phyloP scores from a whole-genome alignment of 306 rosid species.

The Boehmeria nivea region DNA sequence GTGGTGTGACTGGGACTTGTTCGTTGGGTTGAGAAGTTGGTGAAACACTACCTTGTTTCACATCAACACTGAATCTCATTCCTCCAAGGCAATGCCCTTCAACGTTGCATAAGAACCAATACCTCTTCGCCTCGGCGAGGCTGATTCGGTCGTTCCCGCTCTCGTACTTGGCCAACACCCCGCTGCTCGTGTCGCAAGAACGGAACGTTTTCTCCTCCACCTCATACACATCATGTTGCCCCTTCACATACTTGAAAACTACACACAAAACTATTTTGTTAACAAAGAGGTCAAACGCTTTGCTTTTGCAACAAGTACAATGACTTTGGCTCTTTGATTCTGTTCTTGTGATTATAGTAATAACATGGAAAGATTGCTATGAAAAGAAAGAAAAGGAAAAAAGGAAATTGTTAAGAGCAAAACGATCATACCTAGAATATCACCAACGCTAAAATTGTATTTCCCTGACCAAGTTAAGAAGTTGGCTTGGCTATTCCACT shows the following conservation, averaged over 20 bases:
- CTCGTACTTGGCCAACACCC: conserved; percentile 27
- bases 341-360: not conserved
- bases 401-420: not conserved
- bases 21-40: conserved; percentile 10
- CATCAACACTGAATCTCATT: conserved; percentile 30
- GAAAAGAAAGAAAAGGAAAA: too few relatives aligned
- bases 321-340: not conserved
- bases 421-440: conserved; percentile 29
- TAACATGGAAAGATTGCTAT: not conserved
- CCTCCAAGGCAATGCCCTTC: conserved; percentile 37
- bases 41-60: conserved; percentile 3
- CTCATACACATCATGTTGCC: conserved; percentile 26
- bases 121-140: conserved; percentile 26
- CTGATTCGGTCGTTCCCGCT: conserved; percentile 30
- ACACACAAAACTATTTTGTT: too few relatives aligned
- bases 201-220: conserved; percentile 24
- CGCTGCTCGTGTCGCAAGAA: conserved; percentile 29
- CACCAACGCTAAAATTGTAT: conserved; percentile 23
- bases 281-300: too few relatives aligned
- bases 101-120: conserved; percentile 36
- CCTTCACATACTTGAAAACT: conserved; percentile 35
- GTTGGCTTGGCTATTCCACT: conserved; percentile 28
- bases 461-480: conserved; percentile 25
- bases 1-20: not conserved
- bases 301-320: not conserved